Conservation (phyloP, 768 basidiomycete species). For the Hortiboletus campestris region DNA sequence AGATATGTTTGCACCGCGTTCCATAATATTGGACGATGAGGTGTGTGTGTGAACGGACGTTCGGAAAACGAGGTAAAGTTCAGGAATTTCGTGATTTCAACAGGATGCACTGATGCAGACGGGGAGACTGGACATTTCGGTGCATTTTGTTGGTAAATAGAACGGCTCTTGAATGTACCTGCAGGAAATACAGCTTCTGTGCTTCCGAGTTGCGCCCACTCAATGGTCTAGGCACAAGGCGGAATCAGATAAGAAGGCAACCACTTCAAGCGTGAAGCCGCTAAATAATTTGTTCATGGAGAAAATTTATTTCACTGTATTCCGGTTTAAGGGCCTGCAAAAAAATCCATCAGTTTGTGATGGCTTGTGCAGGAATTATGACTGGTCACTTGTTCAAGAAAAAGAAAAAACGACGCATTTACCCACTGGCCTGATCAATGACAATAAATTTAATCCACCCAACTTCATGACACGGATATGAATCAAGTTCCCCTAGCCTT, state of each 20-base stretch:
- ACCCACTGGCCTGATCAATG: conserved; percentile 5
- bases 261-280: conserved; percentile 7
- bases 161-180: not conserved
- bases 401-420: conserved; percentile 9
- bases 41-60: conserved; percentile 17
- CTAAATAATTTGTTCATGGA: conserved; percentile 9
- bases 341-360: conserved; percentile 5
- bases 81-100: conserved; percentile 15
- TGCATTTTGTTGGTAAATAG: not conserved
- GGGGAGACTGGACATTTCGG: conserved; percentile 1
- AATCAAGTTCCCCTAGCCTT: conserved; percentile 10
- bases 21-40: conserved; percentile 11
- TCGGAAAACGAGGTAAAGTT: conserved; percentile 14
- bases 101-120: conserved; percentile 1
- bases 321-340: not conserved
- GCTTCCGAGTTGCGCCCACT: conserved; percentile 2
- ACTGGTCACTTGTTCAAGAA: conserved; percentile 4
- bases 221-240: not conserved
- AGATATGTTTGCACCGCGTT: conserved; percentile 15
- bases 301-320: conserved; percentile 8
- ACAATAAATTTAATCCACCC: conserved; percentile 17
- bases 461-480: conserved; percentile 26
- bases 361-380: conserved; percentile 22
- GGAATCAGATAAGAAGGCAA: conserved; percentile 1
- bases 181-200: not conserved